phyloP scores from a whole-genome alignment of 2,329 filamentous ascomycete genomes.

The Dactylonectria estremocensis region DNA sequence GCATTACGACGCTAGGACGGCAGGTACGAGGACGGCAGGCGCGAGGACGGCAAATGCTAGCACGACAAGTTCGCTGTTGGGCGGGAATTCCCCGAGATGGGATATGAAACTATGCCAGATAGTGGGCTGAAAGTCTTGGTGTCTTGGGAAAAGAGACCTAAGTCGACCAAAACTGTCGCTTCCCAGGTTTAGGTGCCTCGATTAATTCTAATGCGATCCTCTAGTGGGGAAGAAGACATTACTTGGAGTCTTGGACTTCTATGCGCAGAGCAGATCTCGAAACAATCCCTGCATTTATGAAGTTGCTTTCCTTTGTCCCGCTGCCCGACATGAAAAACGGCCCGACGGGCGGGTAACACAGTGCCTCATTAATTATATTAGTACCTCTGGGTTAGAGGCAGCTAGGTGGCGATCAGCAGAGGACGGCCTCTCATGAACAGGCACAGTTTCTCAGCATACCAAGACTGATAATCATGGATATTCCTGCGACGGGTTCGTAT shows the following conservation, averaged over 20 bases:
- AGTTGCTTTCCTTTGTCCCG: conserved; percentile 8
- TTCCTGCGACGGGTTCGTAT: background rate
- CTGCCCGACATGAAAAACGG: conserved; percentile 21
- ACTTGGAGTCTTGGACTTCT: background rate
- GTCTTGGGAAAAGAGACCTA: background rate
- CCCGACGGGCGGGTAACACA: conserved; percentile 3
- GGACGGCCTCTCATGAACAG: background rate
- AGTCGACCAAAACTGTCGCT: background rate
- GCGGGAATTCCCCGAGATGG: conserved; percentile 15
- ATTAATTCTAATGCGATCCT: conserved; percentile 12
- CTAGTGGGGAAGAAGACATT: conserved; percentile 18
- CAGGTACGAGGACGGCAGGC: conserved; percentile 8
- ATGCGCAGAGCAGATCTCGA: conserved; percentile 11
- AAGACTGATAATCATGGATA: too few species aligned
- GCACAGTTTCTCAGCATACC: background rate
- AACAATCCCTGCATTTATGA: conserved; percentile 13
- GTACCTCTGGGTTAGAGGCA: background rate
- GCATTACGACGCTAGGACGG: background rate
- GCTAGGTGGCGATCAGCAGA: too few species aligned
- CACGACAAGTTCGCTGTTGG: conserved; percentile 21
- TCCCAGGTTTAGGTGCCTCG: background rate
- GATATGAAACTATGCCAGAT: conserved; percentile 13
- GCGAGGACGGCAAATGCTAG: conserved; percentile 14
- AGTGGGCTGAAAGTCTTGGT: conserved; percentile 13
- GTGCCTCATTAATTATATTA: background rate